Evolutionary conservation across 1,284 basidiomycete genomes (phyloP).

Genomic region (Cutaneotrichosporon spelunceum): DNA sequence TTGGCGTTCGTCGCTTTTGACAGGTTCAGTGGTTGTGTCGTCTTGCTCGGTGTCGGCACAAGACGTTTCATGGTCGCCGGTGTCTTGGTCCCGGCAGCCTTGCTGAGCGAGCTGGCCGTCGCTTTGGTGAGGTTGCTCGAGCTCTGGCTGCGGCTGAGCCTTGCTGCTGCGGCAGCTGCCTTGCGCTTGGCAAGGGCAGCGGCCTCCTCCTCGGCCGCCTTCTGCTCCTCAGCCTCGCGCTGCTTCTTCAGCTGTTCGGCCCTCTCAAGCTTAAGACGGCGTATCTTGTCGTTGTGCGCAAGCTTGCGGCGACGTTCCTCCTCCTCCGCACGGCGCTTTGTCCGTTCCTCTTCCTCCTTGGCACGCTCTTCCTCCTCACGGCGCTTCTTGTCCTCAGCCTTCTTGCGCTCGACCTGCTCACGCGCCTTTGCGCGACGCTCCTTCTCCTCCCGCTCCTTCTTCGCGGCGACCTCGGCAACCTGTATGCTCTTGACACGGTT

Average conservation of each 20-base stretch:
- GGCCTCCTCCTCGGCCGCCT: slow-evolving; percentile 27
- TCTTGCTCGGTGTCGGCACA: slow-evolving; percentile 16
- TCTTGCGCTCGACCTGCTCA: slow-evolving; percentile 74
- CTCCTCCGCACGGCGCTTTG: slow-evolving; percentile 55
- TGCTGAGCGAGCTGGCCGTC: slow-evolving; percentile 12
- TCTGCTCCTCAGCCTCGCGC: slow-evolving; percentile 36
- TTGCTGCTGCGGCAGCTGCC: slow-evolving; percentile 30
- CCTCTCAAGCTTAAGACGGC: slow-evolving; percentile 46
- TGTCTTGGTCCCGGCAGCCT: slow-evolving; percentile 27
- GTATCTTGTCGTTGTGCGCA: slow-evolving; percentile 43
- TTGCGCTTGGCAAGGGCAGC: slow-evolving; percentile 52
- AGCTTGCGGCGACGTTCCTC: slow-evolving; percentile 61
- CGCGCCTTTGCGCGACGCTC: slow-evolving; percentile 70
- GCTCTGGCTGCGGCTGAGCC: slow-evolving; percentile 25
- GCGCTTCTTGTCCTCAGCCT: slow-evolving; percentile 65
- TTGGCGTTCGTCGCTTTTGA: slow-evolving; percentile 20
- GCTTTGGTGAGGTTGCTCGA: slow-evolving; percentile 27
- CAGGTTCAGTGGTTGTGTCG: slow-evolving; percentile 30
- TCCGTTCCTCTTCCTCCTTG: slow-evolving; percentile 56
- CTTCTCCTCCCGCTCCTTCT: slow-evolving; percentile 82
- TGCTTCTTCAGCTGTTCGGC: slow-evolving; percentile 26
- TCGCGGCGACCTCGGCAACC: slow-evolving; percentile 73
- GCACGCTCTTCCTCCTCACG: slow-evolving; percentile 73
- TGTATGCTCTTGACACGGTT: slow-evolving; percentile 71
- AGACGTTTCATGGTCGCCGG: slow-evolving; percentile 24